Base-by-base conservation (phyloP, 257 asterid genomes). In the Solanum rostratum region DNA sequence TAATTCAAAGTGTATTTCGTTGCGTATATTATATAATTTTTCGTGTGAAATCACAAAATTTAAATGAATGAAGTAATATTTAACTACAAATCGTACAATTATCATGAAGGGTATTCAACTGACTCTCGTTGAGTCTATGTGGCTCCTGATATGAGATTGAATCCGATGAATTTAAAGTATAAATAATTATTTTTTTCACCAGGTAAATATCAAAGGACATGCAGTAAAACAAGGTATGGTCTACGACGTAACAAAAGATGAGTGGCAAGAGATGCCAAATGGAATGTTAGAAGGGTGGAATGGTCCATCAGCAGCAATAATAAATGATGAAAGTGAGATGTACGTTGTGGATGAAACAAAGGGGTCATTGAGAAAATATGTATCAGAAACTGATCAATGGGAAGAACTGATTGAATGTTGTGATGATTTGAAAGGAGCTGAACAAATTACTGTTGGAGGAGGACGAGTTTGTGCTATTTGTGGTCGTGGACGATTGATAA, bases 261-360 rank as follows among this genome's bases (percentile, higher is more conserved):
- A 57, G 71, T 93, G 96, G 98, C 91, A 84, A 63, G 88, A 88
- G 11, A 94, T 94, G 97, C 90, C 91, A 3, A 83, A 53, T 62
- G 97, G 96, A 33, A 94, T 94, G 97, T 82, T 92, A 54, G 85
- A 27, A 14, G 98, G 98, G 9, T 94, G 96, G 98, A 90, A 81
- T 0, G 96, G 97, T 24, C 94, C 98, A 30, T 93, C 80, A 71
- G 1, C 92, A 2, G 46, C 92, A 2, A 85, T 80, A 63, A 90
- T 84, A 52, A 87, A 65, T 16, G 89, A 85, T 70, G 85, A 85
- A 37, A 89, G 85, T 15, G 88, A 19, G 18, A 82, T 93, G 90
- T 94, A 92, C 43, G 94, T 84, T 7, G 92, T 92, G 73, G 94
- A 93, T 88, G 93, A 92, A 70, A 90, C 86, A 59, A 87, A 68